These are phyloP conservation scores for Ilex paraguariensis DNA, from an alignment of 305 asterid species.

Conservation along the genomic window DNA sequence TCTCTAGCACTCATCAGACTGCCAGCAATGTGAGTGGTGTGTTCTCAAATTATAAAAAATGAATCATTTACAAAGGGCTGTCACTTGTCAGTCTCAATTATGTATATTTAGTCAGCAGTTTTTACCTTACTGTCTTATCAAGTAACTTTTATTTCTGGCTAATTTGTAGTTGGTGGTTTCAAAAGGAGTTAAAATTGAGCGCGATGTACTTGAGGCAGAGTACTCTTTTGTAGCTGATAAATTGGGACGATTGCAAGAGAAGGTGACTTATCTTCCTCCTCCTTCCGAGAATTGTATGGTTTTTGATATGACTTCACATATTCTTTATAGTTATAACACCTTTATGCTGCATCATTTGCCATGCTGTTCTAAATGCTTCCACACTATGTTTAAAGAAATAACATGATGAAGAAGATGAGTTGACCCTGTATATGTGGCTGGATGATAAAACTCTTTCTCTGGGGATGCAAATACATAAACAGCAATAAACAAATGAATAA, in stretches of 20 bases:
- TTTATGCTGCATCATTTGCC: no score
- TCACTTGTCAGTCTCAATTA: not conserved
- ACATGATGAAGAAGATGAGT: no score
- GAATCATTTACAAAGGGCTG: no score
- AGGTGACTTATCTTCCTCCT: slow-evolving; percentile 33
- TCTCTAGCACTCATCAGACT: slow-evolving; percentile 42
- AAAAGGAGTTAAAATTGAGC: slow-evolving; percentile 75
- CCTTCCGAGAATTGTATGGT: not conserved
- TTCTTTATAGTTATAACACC: no score
- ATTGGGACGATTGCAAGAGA: slow-evolving; percentile 74
- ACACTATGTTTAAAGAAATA: no score
- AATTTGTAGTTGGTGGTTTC: slow-evolving; percentile 49
- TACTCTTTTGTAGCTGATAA: slow-evolving; percentile 70
- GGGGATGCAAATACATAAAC: no score
- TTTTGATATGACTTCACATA: no score
- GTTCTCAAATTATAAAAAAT: slow-evolving; percentile 3
- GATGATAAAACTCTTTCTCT: no score
- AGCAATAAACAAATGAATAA: no score
- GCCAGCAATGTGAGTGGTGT: slow-evolving; percentile 53
- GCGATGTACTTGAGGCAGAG: slow-evolving; percentile 80
- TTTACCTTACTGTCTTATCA: slow-evolving; percentile 8
- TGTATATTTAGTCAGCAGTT: slow-evolving; percentile 17
- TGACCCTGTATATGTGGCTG: no score
- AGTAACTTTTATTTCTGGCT: slow-evolving; percentile 13
- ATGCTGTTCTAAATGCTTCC: no score